Base-by-base conservation (phyloP, 805 yeast genomes). In the Clavispora phyllophila region DNA sequence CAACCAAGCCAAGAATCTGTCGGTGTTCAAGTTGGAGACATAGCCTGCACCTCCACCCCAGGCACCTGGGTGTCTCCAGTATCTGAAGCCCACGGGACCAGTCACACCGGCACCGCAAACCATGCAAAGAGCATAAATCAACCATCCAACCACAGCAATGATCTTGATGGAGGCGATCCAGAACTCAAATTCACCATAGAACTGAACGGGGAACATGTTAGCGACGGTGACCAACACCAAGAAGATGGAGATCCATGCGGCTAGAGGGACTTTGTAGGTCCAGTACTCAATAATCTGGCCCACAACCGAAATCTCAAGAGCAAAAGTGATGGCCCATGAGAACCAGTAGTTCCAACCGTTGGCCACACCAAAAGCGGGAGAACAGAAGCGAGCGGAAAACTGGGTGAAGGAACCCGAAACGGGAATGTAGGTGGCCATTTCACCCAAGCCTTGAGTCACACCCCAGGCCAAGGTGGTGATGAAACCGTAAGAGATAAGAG, bases 1-100 rank as follows among this genome's bases (percentile, higher is more conserved):
- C 41, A 82, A 74, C 83, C 84, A 82, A 40, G 87, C 87, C 39
- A 82, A 63, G 56, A 83, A 81, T 57, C 81, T 70, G 39, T 72
- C 85, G 37, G 82, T 78, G 47, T 70, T 66, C 8, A 53, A 54
- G 56, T 77, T 68, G 13, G 57, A 47, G 10, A 79, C 78, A 36
- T 39, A 39, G 17, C 42, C 41, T 3, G 23, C 37, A 40, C 87
- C 87, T 37, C 77, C 79, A 37, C 87, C 85, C 80, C 84, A 80
- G 9, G 87, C 76, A 49, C 88, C 88, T 12, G 89, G 88, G 56
- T 84, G 61, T 65, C 87, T 76, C 91, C 90, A 84, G 62, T 84
- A 84, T 60, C 87, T 73, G 72, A 84, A 84, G 12, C 90, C 90
- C 31, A 84, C 75, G 8, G 88, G 84, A 15, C 88, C 88, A 1